Evolutionary conservation across 148 eudicot genomes (phyloP).

Genomic region (Gaultheria prostrata): DNA sequence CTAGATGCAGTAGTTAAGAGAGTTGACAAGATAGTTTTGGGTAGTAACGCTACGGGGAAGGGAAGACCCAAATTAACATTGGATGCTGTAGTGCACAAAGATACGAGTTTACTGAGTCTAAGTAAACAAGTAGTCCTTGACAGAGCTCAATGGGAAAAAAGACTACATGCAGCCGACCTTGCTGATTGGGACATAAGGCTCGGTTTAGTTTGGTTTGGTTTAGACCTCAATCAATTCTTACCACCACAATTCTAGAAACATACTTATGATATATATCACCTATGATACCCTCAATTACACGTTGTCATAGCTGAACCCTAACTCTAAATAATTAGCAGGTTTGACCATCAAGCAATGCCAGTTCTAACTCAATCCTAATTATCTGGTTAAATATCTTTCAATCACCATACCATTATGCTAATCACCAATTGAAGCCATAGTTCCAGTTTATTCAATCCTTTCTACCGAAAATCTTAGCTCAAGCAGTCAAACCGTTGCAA

Average conservation of each 20-base stretch:
- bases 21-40: no score
- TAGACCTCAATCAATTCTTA: neutral
- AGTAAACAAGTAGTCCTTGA: no score
- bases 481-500: neutral
- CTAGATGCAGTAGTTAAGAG: no score
- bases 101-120: no score
- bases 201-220: neutral
- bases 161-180: no score
- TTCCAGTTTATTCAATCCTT: neutral
- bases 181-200: no score
- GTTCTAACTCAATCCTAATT: neutral
- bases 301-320: neutral
- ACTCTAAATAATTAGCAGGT: neutral
- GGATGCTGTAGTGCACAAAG: no score
- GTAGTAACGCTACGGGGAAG: no score
- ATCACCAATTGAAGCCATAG: neutral
- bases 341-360: neutral
- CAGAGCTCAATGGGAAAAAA: no score
- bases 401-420: neutral
- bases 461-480: neutral
- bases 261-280: neutral
- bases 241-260: neutral
- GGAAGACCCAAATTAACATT: no score
- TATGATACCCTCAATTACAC: neutral
- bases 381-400: neutral